Evolutionary conservation across 2,329 filamentous ascomycete genomes (phyloP), one percentile per base, ranked within the genome.

Genomic region (Botrytis medusae): DNA sequence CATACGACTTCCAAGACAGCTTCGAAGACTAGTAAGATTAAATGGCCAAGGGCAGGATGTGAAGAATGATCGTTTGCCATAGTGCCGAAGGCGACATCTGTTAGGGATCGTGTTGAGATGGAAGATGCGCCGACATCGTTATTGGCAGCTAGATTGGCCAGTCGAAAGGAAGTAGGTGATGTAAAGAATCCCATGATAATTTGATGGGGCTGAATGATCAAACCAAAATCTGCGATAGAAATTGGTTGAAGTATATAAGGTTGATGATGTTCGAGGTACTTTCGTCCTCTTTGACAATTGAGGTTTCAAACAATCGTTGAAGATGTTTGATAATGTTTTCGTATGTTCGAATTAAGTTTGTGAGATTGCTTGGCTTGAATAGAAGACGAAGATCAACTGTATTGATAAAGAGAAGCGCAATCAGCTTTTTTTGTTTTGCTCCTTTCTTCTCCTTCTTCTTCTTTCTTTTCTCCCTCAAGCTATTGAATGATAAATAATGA

Each of bases 1-100:
- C 95, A 98, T 68, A 99, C 92, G 37, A 98, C 95, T 81, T 98
- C 94, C 80, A 98, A 86, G 42, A 98, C 95, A 18, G 96, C 96
- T 84, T 97, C 95, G 80, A 97, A 97, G 77, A 98, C 95, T 63
- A 82, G 75, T 6, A 82, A 74, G 16, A 81, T 74, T 4, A 82
- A 74, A 73, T 80, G 83, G 29, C 83, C 82, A 74, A 88, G 82
- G 18, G 84, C 81, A 6, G 86, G 86, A 77, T 88, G 79, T 25
- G 80, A 76, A 40, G 78, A 74, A 70, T 81, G 79, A 51, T 78
- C 74, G 71, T 78, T 77, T 9, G 69, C 73, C 62, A 79, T 75
- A 10, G 67, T 32, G 4, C 71, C 72, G 32, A 80, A 76, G 25
- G 77, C 76, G 72, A 79, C 76, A 48, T 74, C 76, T 29, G 75